A percentile compares a stretch with the other conserved stretches of the same genome.
Conservation (phyloP, 2,329 filamentous ascomycete genomes). For the Aspergillus udagawae region DNA sequence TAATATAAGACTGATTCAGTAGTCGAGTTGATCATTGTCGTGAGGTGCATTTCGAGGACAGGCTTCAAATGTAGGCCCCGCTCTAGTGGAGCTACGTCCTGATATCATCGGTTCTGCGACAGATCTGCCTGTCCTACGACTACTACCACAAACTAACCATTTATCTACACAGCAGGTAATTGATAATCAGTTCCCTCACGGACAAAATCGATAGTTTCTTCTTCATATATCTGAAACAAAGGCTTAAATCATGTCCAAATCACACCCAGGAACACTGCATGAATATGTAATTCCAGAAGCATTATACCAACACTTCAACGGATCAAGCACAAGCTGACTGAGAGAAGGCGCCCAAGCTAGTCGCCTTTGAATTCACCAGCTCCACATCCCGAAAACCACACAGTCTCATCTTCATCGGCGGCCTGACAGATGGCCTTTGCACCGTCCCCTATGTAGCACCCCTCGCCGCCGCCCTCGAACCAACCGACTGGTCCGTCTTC, state of each 20-base stretch:
- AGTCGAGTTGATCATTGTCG: neutral
- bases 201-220: neutral
- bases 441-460: conserved; percentile 52
- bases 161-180: neutral
- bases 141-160: neutral
- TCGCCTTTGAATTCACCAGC: conserved; percentile 39
- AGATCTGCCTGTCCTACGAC: neutral
- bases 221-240: neutral
- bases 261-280: conserved; percentile 31
- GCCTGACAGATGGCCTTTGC: conserved; percentile 55
- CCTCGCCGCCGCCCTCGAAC: conserved; percentile 47
- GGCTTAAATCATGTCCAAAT: conserved; percentile 15
- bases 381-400: conserved; percentile 32
- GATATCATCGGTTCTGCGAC: neutral
- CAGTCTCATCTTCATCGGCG: conserved; percentile 57
- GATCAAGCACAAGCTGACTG: conserved; percentile 4
- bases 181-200: neutral
- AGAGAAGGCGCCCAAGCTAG: conserved; percentile 35
- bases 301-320: neutral
- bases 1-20: neutral
- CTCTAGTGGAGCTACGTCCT: neutral
- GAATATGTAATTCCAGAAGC: conserved; percentile 29
- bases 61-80: neutral
- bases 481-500: conserved; percentile 51
- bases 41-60: neutral